Conservation (phyloP, 129 eudicot species). For the Gnaphalium uliginosum region DNA sequence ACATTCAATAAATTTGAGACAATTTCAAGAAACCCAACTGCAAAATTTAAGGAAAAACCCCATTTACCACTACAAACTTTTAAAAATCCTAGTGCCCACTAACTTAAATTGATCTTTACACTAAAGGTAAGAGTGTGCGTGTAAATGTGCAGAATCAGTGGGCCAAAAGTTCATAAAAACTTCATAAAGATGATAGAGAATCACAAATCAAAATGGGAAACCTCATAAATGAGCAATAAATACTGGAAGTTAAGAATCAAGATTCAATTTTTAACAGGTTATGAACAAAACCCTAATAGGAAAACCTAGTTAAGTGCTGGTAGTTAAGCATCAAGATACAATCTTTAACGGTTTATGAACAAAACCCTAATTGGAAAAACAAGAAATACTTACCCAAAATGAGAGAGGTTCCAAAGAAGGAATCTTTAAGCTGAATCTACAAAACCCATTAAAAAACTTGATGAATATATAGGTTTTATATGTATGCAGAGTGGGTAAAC, state of each 20-base stretch:
- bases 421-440: constrained; percentile 22
- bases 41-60: constrained; percentile 11
- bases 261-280: constrained; percentile 13
- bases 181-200: constrained; percentile 10
- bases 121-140: constrained; percentile 4
- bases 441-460: constrained; percentile 15
- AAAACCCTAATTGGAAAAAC: constrained; percentile 15
- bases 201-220: constrained; percentile 14
- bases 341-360: constrained; percentile 17
- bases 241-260: constrained; percentile 1
- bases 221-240: constrained; percentile 8
- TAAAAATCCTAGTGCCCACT: constrained; percentile 23
- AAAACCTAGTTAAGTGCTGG: background rate
- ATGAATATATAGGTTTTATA: constrained; percentile 1
- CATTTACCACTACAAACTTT: background rate
- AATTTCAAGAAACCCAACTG: constrained; percentile 17
- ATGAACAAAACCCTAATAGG: background rate
- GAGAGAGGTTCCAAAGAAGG: constrained; percentile 11
- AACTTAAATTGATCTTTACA: constrained; percentile 1
- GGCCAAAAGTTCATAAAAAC: constrained; percentile 25
- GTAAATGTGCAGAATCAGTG: constrained; percentile 18
- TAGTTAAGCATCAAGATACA: constrained; percentile 24
- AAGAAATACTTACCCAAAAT: constrained; percentile 27
- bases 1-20: constrained; percentile 24
- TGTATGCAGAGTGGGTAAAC: constrained; percentile 3